A percentile compares a stretch with the other conserved stretches of the same genome.
These are phyloP conservation scores for Pachysolen tannophilus DNA, from an alignment of 805 yeast species.

Conservation along the genomic window DNA sequence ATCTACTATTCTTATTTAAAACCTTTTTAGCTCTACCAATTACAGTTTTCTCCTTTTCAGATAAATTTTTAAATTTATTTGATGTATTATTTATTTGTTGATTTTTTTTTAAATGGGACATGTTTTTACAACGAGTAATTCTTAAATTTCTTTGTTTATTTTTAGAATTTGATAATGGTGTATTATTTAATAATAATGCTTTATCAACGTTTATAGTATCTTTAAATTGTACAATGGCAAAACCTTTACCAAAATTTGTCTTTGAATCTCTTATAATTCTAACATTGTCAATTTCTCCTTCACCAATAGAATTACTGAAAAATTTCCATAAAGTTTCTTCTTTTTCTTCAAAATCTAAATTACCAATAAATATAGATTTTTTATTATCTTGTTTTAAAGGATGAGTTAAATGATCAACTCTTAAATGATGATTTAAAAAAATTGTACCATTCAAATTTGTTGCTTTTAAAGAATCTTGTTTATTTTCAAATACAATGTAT, in stretches of 20 bases:
- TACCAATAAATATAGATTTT: constrained; percentile 85
- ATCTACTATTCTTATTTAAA: constrained; percentile 74
- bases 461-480: constrained; percentile 38
- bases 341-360: constrained; percentile 83
- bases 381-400: constrained; percentile 82
- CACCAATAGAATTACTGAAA: constrained; percentile 51
- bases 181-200: constrained; percentile 71
- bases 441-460: constrained; percentile 55
- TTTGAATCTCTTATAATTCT: constrained; percentile 87
- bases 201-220: constrained; percentile 67
- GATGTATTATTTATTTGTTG: constrained; percentile 14
- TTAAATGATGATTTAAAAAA: constrained; percentile 65
- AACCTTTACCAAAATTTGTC: constrained; percentile 95
- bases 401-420: constrained; percentile 91
- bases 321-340: constrained; percentile 87
- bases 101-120: constrained; percentile 13
- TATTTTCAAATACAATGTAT: constrained; percentile 68
- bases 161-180: constrained; percentile 35
- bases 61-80: constrained; percentile 24
- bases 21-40: constrained; percentile 73
- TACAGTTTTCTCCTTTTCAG: constrained; percentile 64
- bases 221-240: constrained; percentile 88
- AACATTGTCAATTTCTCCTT: constrained; percentile 69
- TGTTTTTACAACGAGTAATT: constrained; percentile 59
- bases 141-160: constrained; percentile 57